Base-by-base conservation (phyloP, 495 filamentous ascomycete species). In the Aspergillus taichungensis region DNA sequence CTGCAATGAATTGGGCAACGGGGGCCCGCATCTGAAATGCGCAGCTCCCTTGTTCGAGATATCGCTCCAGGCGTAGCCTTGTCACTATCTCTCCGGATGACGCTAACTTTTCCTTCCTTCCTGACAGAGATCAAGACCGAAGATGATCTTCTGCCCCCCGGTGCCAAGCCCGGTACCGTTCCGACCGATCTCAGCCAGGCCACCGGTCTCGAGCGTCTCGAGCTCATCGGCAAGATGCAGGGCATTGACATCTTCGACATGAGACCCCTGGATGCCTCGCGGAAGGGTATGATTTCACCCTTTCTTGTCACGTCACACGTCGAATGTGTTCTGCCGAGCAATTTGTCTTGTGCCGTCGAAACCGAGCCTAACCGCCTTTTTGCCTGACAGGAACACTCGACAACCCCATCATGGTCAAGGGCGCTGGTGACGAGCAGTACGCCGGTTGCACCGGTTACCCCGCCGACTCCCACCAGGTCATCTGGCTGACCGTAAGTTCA, bases 221-320 rank as follows among this genome's bases (percentile, higher is more conserved):
- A 99, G 68, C 90, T 99, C 57, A 73, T 97, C 69, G 92, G 92
- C 67, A 99, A 99, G 79, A 95, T 96, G 84, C 86, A 97, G 75
- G 88, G 92, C 54, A 75, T 99, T 51, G 92, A 99, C 66, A 75
- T 97, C 61, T 99, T 97, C 71, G 94, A 99, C 69, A 95, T 95
- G 90, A 84, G 81, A 69, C 94, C 92, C 36, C 76, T 99, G 51
- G 90, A 95, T 72, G 78, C 92, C 31, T 90, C 84, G 53, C 80
- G 92, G 49, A 81, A 79, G 73, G 88, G 87, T 87, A 71, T 46
- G 77, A 60, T 29, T 44, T 10, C 8, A n/a, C 24, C 35, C 32
- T 24, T 31, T 14, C 12, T 27, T 30, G 31, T 30, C 24, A 32
- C 27, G 12, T 12, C 6, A 4, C 34, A 41, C 5, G 2, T n/a